Base-by-base conservation (phyloP, 768 basidiomycete genomes). In the Termitomyces sp. region DNA sequence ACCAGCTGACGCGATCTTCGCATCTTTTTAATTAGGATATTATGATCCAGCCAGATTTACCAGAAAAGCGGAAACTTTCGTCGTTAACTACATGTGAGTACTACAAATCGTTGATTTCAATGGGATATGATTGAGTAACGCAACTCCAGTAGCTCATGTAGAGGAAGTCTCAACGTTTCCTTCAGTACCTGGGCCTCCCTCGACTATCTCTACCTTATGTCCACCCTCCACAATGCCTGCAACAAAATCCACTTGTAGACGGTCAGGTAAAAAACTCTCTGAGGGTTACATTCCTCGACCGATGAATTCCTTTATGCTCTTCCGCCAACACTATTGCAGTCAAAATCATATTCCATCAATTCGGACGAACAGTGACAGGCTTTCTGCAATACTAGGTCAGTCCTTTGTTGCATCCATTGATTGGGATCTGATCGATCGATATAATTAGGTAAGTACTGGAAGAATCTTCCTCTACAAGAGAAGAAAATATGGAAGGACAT, bases 271-370 rank as follows among this genome's bases (percentile, higher is more conserved):
- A 76, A 81, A 85, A 58, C 80, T 81, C 52, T 77, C 75, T 65
- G 80, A 72, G 59, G 85, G 76, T 10, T 88, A 92, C 70, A 89
- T 92, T 49, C 91, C 91, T 2, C 83, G 91, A 29, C 91, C 91
- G 1, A 87, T 90, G 8, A 92, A 92, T 64, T 89, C 91, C 11
- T 92, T 92, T 78, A 92, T 92, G 78, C 81, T 92, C 66, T 92
- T 92, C 78, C 84, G 91, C 58, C 88, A 88, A 4, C 86, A 89
- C 50, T 91, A 91, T 73, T 87, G 91, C 63, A 81, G 87, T 67
- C 86, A 83, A 67, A 87, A 88, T 66, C 89, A 90, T 66, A 88
- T 92, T 59, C 87, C 89, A 1, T 85, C 83, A 20, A 87, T 91
- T 62, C 90, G 68, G 57, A 70, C 69, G 7, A 71, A 71, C 57